Evolutionary conservation across 2,329 filamentous ascomycete genomes (phyloP).

Genomic region (Zymoseptoria passerinii): DNA sequence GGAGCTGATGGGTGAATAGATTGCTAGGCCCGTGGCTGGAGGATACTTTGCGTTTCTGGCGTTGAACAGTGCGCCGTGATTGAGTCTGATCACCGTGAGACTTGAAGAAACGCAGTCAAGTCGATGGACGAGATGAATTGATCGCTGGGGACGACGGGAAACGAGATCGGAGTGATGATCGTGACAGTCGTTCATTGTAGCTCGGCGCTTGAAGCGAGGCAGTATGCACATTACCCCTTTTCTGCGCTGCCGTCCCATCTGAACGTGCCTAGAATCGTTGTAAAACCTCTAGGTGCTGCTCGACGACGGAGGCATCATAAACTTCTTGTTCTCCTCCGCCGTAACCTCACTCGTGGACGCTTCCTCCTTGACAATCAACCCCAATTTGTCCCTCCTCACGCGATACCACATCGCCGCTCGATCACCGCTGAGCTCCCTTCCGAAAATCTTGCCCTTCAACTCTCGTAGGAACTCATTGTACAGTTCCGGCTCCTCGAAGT

Average conservation of each 20-base stretch:
- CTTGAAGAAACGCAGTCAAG: not conserved
- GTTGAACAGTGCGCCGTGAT: constrained; percentile 23
- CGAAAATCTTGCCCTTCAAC: constrained; percentile 64
- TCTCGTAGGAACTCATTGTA: constrained; percentile 68
- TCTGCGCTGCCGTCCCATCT: too few relatives aligned
- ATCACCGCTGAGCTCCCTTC: constrained; percentile 65
- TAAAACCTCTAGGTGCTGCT: not conserved
- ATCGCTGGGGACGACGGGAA: too few relatives aligned
- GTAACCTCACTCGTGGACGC: constrained; percentile 58
- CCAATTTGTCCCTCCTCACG: constrained; percentile 58
- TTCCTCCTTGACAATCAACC: constrained; percentile 60
- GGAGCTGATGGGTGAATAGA: not conserved
- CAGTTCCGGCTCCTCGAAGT: constrained; percentile 63
- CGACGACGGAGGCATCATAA: constrained; percentile 14
- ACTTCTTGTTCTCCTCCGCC: constrained; percentile 56
- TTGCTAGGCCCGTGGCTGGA: constrained; percentile 42
- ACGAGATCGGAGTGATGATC: too few relatives aligned
- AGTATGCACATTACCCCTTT: too few relatives aligned
- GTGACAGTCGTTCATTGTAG: too few relatives aligned
- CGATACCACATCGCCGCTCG: constrained; percentile 75
- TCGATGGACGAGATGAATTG: not conserved
- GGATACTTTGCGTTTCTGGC: constrained; percentile 44
- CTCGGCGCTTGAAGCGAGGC: too few relatives aligned
- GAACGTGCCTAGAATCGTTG: too few relatives aligned
- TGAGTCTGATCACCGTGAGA: constrained; percentile 2